phyloP scores from a whole-genome alignment of 2,329 filamentous ascomycete species.

The Hirsutella minnesotensis region DNA sequence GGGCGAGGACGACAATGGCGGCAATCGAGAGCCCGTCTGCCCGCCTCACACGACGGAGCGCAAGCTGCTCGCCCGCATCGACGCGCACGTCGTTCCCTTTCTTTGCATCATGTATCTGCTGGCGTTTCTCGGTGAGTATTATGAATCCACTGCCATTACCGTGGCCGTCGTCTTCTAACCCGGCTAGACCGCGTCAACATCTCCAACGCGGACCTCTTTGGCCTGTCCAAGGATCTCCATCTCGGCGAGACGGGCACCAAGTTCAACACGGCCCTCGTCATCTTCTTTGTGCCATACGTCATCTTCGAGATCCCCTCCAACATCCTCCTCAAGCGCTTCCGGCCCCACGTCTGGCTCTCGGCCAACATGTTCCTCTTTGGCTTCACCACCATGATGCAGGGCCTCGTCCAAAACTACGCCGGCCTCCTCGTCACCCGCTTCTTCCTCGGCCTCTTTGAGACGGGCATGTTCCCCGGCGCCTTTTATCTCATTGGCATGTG shows the following conservation, averaged over 20 bases:
- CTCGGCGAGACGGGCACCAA: conserved; percentile 37
- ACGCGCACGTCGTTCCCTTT: conserved; percentile 59
- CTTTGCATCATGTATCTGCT: conserved; percentile 61
- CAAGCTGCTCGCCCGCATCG: conserved; percentile 57
- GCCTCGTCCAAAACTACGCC: conserved; percentile 63
- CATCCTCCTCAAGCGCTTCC: conserved; percentile 52
- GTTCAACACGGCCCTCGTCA: conserved; percentile 66
- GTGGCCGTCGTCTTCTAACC: too few species aligned
- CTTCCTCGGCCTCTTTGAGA: conserved; percentile 69
- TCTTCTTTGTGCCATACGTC: conserved; percentile 74
- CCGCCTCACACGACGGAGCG: conserved; percentile 49
- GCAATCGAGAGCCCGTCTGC: conserved; percentile 16
- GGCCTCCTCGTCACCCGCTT: conserved; percentile 72
- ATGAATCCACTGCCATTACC: too few species aligned
- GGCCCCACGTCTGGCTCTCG: conserved; percentile 60
- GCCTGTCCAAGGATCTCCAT: conserved; percentile 48
- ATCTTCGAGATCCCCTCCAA: conserved; percentile 57
- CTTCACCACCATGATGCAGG: conserved; percentile 62
- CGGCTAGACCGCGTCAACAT: conserved; percentile 67
- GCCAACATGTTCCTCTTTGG: conserved; percentile 80
- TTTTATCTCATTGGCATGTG: conserved; percentile 75
- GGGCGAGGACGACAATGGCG: background rate
- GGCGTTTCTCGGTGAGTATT: conserved; percentile 48
- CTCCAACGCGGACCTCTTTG: conserved; percentile 61
- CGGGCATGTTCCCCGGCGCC: conserved; percentile 53